Evolutionary conservation across 2,329 filamentous ascomycete genomes (phyloP).

Genomic region (Trichoderma sp.): DNA sequence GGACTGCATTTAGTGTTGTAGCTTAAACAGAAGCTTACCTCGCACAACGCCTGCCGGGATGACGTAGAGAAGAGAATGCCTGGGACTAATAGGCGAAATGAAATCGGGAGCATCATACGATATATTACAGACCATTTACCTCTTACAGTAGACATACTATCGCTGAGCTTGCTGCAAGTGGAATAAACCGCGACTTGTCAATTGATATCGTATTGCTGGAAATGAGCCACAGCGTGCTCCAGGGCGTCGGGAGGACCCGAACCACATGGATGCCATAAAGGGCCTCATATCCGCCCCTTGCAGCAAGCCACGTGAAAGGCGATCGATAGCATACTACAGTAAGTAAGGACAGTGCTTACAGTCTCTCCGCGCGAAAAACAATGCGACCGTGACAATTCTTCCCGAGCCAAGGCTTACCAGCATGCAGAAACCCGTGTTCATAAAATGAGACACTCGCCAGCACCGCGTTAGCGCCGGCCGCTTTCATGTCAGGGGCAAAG

Average conservation of each 20-base stretch:
- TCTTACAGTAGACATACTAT: neutral
- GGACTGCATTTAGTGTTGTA: neutral
- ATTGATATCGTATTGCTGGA: neutral
- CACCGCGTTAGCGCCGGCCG: conserved; percentile 1
- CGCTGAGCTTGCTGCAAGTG: neutral
- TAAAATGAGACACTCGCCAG: conserved; percentile 13
- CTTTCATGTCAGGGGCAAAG: neutral
- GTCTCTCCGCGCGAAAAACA: neutral
- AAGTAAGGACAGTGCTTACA: neutral
- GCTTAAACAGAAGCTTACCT: neutral
- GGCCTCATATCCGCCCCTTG: conserved; percentile 8
- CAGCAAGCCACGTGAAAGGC: conserved; percentile 6
- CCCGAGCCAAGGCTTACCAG: neutral
- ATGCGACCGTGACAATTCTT: neutral
- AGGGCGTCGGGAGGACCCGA: conserved; percentile 10
- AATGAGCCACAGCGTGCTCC: neutral
- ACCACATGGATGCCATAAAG: neutral
- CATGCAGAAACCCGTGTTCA: neutral
- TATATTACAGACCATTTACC: neutral
- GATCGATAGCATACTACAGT: neutral
- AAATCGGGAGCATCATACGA: neutral
- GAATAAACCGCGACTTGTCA: neutral
- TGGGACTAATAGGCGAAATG: neutral
- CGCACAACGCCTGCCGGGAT: neutral
- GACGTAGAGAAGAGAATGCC: neutral